Conservation (phyloP, 352 stramenopile genomes). For the Globisporangium viniferum region DNA sequence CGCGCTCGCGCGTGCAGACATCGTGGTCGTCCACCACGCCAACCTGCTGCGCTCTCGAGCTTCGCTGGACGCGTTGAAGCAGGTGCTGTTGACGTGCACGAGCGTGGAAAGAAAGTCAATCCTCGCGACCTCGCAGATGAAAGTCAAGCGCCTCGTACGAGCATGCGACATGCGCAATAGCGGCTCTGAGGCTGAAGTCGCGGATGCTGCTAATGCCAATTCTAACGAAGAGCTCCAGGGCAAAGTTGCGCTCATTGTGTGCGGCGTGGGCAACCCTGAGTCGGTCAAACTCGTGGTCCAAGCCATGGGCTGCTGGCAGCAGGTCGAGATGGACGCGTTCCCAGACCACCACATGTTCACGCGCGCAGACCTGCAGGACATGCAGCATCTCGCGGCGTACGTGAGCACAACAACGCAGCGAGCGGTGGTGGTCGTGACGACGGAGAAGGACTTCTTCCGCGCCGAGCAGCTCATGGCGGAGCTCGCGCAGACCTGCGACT, state of each 20-base stretch:
- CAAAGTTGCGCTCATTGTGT: constrained; percentile 39
- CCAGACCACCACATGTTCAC: constrained; percentile 63
- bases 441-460: constrained; percentile 56
- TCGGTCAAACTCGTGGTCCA: constrained; percentile 50
- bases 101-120: constrained; percentile 16
- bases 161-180: constrained; percentile 7
- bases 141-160: constrained; percentile 27
- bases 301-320: constrained; percentile 23
- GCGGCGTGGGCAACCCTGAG: constrained; percentile 63
- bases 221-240: constrained; percentile 13
- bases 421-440: constrained; percentile 50
- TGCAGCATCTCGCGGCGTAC: constrained; percentile 21
- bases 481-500: constrained; percentile 11
- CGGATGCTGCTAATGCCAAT: neutral
- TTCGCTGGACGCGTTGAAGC: constrained; percentile 18
- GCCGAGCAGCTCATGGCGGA: neutral
- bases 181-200: neutral
- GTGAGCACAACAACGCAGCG: neutral
- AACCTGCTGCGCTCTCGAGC: constrained; percentile 25
- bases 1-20: constrained; percentile 41
- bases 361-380: constrained; percentile 27
- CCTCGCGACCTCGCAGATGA: constrained; percentile 53
- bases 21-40: constrained; percentile 63
- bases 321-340: constrained; percentile 44
- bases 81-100: constrained; percentile 15